These are phyloP conservation scores for Rhizopogon vesiculosus DNA, from an alignment of 768 basidiomycete genomes.

Conservation along the genomic window DNA sequence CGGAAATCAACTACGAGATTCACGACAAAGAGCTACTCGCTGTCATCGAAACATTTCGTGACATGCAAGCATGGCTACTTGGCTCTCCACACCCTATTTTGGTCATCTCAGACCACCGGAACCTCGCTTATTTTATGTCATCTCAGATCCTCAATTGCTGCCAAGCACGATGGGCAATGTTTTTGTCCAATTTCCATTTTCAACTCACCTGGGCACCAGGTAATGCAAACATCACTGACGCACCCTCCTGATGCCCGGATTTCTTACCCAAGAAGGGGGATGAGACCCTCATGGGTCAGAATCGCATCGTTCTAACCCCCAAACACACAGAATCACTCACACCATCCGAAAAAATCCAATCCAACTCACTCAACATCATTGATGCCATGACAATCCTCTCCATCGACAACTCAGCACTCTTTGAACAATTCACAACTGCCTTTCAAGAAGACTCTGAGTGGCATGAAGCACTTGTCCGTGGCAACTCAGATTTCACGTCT, in stretches of 20 bases:
- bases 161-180: constrained; percentile 32
- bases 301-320: neutral
- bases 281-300: neutral
- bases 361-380: neutral
- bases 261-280: constrained; percentile 2
- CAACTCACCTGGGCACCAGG: constrained; percentile 12
- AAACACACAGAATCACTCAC: neutral
- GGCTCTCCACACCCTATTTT: constrained; percentile 10
- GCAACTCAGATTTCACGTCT: constrained; percentile 8
- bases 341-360: too few species aligned
- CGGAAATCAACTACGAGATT: constrained; percentile 38
- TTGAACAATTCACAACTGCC: constrained; percentile 13
- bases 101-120: constrained; percentile 23
- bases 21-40: constrained; percentile 42
- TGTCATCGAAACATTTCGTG: constrained; percentile 27
- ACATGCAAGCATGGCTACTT: constrained; percentile 23
- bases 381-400: constrained; percentile 15
- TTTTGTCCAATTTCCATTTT: constrained; percentile 14
- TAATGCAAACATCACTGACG: constrained; percentile 9
- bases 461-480: constrained; percentile 9
- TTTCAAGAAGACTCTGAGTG: constrained; percentile 10
- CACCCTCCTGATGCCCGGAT: constrained; percentile 1
- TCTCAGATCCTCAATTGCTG: constrained; percentile 23
- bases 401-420: constrained; percentile 14
- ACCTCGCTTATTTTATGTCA: constrained; percentile 26